Percentiles rank a stretch among this genome's conserved stretches.
Conservation (phyloP, 129 eudicot genomes). For the Artemisia tridentata region DNA sequence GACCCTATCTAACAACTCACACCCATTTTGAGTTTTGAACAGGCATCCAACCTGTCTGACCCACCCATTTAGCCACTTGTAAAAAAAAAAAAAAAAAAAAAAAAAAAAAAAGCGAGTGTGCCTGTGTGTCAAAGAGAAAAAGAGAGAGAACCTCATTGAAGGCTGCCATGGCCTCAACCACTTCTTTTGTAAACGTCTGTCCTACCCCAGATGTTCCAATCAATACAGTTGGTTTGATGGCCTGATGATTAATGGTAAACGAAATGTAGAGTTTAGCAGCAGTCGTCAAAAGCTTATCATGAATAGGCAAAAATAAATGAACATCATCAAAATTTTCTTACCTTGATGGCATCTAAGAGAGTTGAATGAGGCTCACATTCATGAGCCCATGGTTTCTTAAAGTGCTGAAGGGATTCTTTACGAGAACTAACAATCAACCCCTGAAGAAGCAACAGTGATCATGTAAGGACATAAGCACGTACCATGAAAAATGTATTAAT, state of each 20-base stretch:
- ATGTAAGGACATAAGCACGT: conserved; percentile 20
- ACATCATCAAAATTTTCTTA: conserved; percentile 14
- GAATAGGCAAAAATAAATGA: not conserved
- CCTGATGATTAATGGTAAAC: conserved; percentile 37
- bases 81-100: not conserved
- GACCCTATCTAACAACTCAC: too few species aligned
- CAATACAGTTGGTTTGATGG: conserved; percentile 79
- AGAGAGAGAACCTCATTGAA: conserved; percentile 56
- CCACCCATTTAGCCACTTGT: too few species aligned
- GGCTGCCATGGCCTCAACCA: conserved; percentile 82
- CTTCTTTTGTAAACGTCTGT: conserved; percentile 72
- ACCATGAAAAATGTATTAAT: not conserved
- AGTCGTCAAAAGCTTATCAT: not conserved
- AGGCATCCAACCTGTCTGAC: too few species aligned
- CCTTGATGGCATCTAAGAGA: conserved; percentile 89
- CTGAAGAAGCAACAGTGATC: conserved; percentile 39
- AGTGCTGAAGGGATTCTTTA: conserved; percentile 83
- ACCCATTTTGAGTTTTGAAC: too few species aligned
- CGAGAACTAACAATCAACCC: conserved; percentile 83
- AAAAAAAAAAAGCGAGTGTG: not conserved
- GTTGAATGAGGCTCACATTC: conserved; percentile 63
- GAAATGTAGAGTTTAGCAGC: not conserved
- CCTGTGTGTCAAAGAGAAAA: conserved; percentile 24
- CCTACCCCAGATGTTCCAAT: conserved; percentile 97
- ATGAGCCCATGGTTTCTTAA: conserved; percentile 98